Evolutionary conservation across 371 early-diverging fungal species (phyloP).

Genomic region (Mucor irregularis): DNA sequence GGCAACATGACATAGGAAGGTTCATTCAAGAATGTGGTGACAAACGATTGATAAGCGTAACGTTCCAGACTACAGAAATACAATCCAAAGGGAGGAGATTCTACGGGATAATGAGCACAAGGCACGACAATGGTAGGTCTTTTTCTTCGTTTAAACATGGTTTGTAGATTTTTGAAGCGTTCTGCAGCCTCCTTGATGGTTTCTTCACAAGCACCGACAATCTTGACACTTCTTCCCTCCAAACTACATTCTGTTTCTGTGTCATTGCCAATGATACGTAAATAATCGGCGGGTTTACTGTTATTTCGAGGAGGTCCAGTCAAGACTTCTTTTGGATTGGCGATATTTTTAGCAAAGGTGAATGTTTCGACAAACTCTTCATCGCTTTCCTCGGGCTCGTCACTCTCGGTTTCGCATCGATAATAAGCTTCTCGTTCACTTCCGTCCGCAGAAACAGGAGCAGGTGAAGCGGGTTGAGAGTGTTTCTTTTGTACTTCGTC

Average conservation of each 20-base stretch:
- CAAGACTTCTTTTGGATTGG: conserved; percentile 18
- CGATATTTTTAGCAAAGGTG: conserved; percentile 26
- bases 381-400: conserved; percentile 14
- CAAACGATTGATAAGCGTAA: conserved; percentile 9
- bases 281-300: conserved; percentile 16
- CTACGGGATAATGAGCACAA: conserved; percentile 20
- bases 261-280: conserved; percentile 23
- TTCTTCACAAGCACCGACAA: conserved; percentile 20
- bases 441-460: neutral
- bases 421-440: neutral
- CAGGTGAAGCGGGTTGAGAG: neutral
- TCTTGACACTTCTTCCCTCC: conserved; percentile 15
- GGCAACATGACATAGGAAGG: conserved; percentile 38
- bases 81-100: conserved; percentile 9
- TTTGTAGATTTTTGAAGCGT: conserved; percentile 26
- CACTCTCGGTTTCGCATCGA: conserved; percentile 21
- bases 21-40: neutral
- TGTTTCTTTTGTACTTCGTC: neutral
- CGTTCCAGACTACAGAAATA: conserved; percentile 26
- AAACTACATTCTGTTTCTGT: conserved; percentile 27
- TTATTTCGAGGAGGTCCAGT: conserved; percentile 7
- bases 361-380: conserved; percentile 24
- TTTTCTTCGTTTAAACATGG: conserved; percentile 22
- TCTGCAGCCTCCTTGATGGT: conserved; percentile 23
- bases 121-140: conserved; percentile 14